Conservation (phyloP, 1,284 basidiomycete genomes). For the Salmacisia buchloeana region DNA sequence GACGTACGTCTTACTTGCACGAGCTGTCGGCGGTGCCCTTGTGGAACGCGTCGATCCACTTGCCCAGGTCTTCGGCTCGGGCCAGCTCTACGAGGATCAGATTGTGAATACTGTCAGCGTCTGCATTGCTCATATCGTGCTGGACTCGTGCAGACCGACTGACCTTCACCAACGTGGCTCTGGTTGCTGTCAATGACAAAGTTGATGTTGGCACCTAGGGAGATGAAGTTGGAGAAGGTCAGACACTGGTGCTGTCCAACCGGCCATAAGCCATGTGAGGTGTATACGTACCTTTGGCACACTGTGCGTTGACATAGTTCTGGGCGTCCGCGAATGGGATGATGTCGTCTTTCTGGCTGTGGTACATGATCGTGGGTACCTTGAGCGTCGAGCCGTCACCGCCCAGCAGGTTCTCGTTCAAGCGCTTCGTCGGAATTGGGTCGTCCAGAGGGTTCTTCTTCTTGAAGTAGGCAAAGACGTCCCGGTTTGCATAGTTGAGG, state of each 20-base stretch:
- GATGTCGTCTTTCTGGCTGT: slow-evolving; percentile 40
- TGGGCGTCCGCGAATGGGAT: slow-evolving; percentile 29
- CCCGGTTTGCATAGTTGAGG: slow-evolving; percentile 13
- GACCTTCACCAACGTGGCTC: slow-evolving; percentile 16
- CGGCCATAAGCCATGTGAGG: no score
- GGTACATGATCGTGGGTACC: slow-evolving; percentile 38
- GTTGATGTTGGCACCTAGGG: slow-evolving; percentile 25
- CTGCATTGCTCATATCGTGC: no score
- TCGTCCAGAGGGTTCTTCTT: slow-evolving; percentile 22
- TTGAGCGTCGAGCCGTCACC: slow-evolving; percentile 18
- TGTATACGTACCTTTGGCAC: slow-evolving; percentile 31
- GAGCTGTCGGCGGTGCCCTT: slow-evolving; percentile 9
- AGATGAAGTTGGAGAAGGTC: not conserved
- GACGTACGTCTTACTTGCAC: slow-evolving; percentile 6
- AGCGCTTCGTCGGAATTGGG: slow-evolving; percentile 15
- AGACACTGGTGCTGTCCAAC: no score
- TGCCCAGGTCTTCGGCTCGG: not conserved
- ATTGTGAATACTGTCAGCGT: not conserved
- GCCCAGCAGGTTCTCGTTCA: slow-evolving; percentile 14
- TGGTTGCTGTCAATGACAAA: slow-evolving; percentile 21
- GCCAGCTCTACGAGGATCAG: not conserved
- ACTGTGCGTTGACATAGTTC: slow-evolving; percentile 37
- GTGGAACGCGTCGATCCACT: slow-evolving; percentile 7
- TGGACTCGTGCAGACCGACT: no score
- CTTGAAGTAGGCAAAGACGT: slow-evolving; percentile 26